Evolutionary conservation across 2,329 filamentous ascomycete species (phyloP).

Genomic region (Aureobasidium mangrovei): DNA sequence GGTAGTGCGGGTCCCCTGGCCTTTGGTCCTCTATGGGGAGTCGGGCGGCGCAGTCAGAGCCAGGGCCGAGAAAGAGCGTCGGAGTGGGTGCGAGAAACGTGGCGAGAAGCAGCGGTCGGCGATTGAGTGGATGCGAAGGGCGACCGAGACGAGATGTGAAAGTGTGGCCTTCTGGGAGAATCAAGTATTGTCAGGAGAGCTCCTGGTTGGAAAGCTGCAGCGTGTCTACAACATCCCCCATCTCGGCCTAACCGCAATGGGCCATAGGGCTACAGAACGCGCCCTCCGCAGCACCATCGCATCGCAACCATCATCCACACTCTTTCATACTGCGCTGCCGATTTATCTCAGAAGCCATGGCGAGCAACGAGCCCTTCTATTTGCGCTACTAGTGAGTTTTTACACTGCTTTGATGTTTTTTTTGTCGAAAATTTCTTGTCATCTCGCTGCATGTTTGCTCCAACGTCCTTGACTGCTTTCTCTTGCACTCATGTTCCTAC

Average conservation of each 20-base stretch:
- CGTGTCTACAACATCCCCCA: neutral
- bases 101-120: neutral
- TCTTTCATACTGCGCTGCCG: neutral
- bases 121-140: neutral
- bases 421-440: neutral
- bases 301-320: neutral
- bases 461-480: neutral
- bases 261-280: neutral
- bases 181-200: slow-evolving; percentile 5
- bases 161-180: slow-evolving; percentile 1
- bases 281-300: too few species aligned
- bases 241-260: neutral
- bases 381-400: slow-evolving; percentile 86
- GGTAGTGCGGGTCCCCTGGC: slow-evolving; percentile 1
- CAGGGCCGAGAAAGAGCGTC: neutral
- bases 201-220: neutral
- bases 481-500: neutral
- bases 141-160: neutral
- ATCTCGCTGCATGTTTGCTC: neutral
- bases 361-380: slow-evolving; percentile 79
- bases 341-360: slow-evolving; percentile 39
- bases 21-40: neutral
- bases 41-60: neutral
- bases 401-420: slow-evolving; percentile 23
- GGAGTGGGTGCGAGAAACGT: neutral